Conservation (phyloP, 108 stramenopile genomes). For the Licmophora abbreviata region DNA sequence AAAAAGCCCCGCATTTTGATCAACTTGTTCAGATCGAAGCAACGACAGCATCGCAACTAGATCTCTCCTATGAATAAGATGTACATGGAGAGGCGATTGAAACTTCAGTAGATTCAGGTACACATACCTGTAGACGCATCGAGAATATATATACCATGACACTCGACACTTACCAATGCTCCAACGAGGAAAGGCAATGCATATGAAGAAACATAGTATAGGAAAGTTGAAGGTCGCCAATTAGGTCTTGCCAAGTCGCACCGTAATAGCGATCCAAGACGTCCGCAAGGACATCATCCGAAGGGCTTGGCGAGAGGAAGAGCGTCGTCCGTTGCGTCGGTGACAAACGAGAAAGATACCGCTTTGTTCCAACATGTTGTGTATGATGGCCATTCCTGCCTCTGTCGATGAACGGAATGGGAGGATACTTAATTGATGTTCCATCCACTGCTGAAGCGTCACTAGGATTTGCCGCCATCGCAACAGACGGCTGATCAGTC, state of each 20-base stretch:
- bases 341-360: constrained; percentile 37
- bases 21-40: not conserved
- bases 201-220: constrained; percentile 61
- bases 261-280: constrained; percentile 32
- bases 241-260: constrained; percentile 24
- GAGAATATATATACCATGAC: constrained; percentile 1
- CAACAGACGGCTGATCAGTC: not conserved
- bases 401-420: constrained; percentile 59
- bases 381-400: constrained; percentile 19
- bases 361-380: constrained; percentile 55
- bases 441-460: no score
- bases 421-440: constrained; percentile 37
- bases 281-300: constrained; percentile 23
- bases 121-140: no score
- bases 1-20: constrained; percentile 25
- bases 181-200: constrained; percentile 67
- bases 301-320: constrained; percentile 17
- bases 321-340: constrained; percentile 47
- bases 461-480: no score
- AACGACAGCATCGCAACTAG: constrained; percentile 38
- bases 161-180: constrained; percentile 81
- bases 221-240: constrained; percentile 75
- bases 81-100: not conserved
- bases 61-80: constrained; percentile 20
- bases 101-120: not conserved